These are phyloP conservation scores for Candida berthetii DNA, from an alignment of 805 yeast genomes.

Conservation along the genomic window DNA sequence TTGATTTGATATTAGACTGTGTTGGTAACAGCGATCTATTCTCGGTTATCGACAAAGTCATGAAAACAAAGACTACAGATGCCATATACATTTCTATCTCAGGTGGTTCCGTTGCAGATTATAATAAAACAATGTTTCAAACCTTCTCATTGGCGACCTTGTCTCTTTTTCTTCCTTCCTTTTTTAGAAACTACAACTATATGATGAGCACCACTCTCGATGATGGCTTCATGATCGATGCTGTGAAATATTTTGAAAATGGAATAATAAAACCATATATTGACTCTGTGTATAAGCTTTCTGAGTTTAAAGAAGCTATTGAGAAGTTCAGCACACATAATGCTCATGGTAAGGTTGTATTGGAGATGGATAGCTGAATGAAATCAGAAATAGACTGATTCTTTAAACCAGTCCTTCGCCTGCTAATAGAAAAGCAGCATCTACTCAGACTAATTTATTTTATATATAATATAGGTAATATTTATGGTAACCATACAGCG, in stretches of 20 bases:
- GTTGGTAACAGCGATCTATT: constrained; percentile 53
- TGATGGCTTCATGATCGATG: constrained; percentile 22
- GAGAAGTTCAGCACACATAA: constrained; percentile 37
- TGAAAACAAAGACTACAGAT: constrained; percentile 41
- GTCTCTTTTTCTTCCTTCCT: constrained; percentile 9
- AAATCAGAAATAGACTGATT: no score
- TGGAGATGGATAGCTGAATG: no score
- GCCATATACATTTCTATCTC: constrained; percentile 46
- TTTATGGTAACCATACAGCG: no score
- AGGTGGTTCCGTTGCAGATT: constrained; percentile 44
- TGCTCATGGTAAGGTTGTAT: constrained; percentile 66
- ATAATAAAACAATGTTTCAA: constrained; percentile 7
- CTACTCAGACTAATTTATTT: no score
- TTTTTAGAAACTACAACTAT: constrained; percentile 22
- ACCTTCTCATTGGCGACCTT: constrained; percentile 5
- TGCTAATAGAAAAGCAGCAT: no score
- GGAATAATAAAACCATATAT: constrained; percentile 38
- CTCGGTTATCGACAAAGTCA: constrained; percentile 29
- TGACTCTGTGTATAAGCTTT: constrained; percentile 48
- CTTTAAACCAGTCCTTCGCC: no score
- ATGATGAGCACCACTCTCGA: constrained; percentile 8
- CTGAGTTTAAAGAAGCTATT: constrained; percentile 44
- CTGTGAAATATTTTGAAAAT: constrained; percentile 29
- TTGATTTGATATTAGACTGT: constrained; percentile 60
- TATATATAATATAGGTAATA: no score